Conservation (phyloP, 164 flowering plant genomes). For the Vitis cinerea region DNA sequence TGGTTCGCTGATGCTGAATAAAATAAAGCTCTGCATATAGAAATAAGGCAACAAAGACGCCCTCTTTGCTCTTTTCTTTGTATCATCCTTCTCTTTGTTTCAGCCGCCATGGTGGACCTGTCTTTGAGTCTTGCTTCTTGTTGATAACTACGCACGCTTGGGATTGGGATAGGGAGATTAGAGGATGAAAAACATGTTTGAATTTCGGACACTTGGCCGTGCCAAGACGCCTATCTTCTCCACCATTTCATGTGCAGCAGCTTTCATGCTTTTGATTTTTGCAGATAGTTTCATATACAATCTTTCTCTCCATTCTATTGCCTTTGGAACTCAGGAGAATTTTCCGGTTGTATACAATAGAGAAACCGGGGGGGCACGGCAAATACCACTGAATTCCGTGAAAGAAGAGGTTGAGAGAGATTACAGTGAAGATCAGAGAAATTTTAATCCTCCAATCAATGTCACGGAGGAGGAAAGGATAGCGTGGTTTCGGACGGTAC, state of each 20-base stretch:
- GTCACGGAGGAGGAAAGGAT: conserved; percentile 29
- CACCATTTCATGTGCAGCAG: conserved; percentile 10
- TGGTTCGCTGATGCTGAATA: too few species aligned
- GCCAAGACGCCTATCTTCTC: conserved; percentile 17
- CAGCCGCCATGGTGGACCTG: too few species aligned
- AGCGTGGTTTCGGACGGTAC: conserved; percentile 24
- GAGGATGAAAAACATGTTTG: not conserved
- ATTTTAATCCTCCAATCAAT: conserved; percentile 23
- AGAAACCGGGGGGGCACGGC: not conserved
- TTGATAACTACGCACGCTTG: too few species aligned
- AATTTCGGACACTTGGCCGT: not conserved
- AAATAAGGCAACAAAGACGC: too few species aligned
- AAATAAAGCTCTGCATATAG: too few species aligned
- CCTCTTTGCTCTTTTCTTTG: too few species aligned
- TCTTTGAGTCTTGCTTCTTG: too few species aligned
- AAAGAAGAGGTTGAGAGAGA: conserved; percentile 2
- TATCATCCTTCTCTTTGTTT: too few species aligned
- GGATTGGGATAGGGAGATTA: too few species aligned
- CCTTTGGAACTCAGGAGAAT: not conserved
- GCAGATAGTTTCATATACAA: conserved; percentile 20
- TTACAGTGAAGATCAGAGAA: conserved; percentile 6
- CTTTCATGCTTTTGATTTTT: conserved; percentile 24
- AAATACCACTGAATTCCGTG: conserved; percentile 10
- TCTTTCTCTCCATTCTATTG: conserved; percentile 10
- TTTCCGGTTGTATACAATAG: not conserved